A percentile compares a stretch with the other conserved stretches of the same genome.
Evolutionary conservation across 176 grass and related monocot genomes (phyloP).

Genomic region (Avena atlantica): DNA sequence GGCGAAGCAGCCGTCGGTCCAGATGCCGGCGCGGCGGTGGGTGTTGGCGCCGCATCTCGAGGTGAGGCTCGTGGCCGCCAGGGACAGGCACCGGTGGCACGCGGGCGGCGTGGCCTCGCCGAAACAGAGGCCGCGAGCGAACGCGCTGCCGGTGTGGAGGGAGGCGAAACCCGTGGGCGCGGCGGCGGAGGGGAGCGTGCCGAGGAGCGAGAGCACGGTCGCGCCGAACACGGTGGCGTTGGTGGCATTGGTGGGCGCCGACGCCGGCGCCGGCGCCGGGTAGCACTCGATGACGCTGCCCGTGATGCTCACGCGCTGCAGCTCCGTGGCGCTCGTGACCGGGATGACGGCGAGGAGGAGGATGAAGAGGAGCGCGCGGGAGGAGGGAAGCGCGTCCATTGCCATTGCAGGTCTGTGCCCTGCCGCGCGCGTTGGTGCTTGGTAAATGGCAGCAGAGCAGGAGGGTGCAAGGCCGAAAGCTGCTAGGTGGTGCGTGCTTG

Average conservation of each 20-base stretch:
- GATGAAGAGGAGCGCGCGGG: neutral
- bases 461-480: too few relatives aligned
- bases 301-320: neutral
- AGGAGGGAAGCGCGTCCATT: neutral
- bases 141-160: neutral
- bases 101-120: neutral
- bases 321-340: neutral
- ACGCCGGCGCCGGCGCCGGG: neutral
- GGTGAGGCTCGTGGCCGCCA: neutral
- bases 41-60: neutral
- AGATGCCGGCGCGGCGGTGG: neutral
- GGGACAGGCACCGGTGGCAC: neutral
- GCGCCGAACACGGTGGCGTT: neutral
- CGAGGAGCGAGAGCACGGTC: neutral
- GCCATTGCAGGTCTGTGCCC: slow-evolving; percentile 11
- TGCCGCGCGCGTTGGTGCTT: neutral
- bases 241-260: neutral
- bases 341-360: neutral
- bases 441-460: neutral
- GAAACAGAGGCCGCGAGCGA: neutral
- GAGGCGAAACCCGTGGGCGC: neutral
- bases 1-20: neutral
- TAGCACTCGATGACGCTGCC: neutral
- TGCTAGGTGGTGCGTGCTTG: neutral
- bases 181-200: neutral